These are phyloP conservation scores for Datisca glomerata DNA, from an alignment of 306 rosid genomes.

Conservation along the genomic window DNA sequence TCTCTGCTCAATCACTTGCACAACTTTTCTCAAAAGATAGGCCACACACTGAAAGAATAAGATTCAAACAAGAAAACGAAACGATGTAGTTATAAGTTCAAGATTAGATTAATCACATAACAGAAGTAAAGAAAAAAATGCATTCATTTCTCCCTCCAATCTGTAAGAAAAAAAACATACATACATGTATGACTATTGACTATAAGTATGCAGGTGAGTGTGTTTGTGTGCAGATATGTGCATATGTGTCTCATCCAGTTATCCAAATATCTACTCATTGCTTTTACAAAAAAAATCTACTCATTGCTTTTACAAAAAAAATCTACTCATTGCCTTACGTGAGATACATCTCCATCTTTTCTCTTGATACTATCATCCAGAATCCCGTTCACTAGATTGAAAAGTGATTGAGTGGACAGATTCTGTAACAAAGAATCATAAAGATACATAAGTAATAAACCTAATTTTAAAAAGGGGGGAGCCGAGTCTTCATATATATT, in stretches of 20 bases:
- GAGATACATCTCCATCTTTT: constrained; percentile 56
- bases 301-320: too few species aligned
- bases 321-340: constrained; percentile 41
- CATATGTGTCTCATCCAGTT: too few species aligned
- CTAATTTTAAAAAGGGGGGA: constrained; percentile 4
- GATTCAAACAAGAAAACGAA: constrained; percentile 10
- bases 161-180: too few species aligned
- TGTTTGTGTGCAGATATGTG: too few species aligned
- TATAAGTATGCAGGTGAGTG: too few species aligned
- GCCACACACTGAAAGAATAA: constrained; percentile 52
- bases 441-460: constrained; percentile 18
- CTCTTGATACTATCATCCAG: constrained; percentile 51
- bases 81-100: constrained; percentile 1
- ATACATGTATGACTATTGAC: too few species aligned
- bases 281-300: too few species aligned
- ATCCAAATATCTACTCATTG: too few species aligned
- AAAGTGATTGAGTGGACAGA: constrained; percentile 57
- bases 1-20: constrained; percentile 67
- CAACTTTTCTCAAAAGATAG: constrained; percentile 56
- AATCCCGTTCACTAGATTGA: constrained; percentile 46
- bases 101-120: background rate
- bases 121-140: background rate
- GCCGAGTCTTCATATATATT: background rate
- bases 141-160: too few species aligned
- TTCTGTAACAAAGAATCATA: constrained; percentile 43